phyloP scores from a whole-genome alignment of 768 basidiomycete species.

The Russula sp. region DNA sequence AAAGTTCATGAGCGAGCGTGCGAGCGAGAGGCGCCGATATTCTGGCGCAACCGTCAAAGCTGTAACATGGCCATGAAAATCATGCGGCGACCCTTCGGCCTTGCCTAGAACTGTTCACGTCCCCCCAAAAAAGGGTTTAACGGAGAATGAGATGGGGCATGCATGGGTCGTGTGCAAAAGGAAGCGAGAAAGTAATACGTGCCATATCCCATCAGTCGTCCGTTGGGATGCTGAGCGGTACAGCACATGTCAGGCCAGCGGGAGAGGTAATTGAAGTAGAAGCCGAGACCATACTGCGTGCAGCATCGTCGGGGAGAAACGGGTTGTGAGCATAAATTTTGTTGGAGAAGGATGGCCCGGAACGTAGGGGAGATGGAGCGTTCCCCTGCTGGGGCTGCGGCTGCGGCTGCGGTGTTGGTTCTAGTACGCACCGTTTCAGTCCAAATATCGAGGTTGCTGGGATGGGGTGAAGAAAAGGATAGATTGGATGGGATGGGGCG shows the following conservation, averaged over 20 bases:
- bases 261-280: constrained; percentile 84
- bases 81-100: constrained; percentile 65
- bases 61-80: constrained; percentile 94
- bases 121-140: not conserved
- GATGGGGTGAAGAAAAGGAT: not conserved
- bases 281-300: constrained; percentile 72
- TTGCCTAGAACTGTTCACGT: constrained; percentile 74
- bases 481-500: not conserved
- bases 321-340: not conserved
- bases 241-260: constrained; percentile 91
- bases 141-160: constrained; percentile 5
- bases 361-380: too few species aligned
- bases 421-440: constrained; percentile 72
- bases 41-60: constrained; percentile 92
- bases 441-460: constrained; percentile 90
- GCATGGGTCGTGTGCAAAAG: not conserved
- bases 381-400: too few species aligned
- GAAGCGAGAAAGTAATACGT: constrained; percentile 26
- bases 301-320: too few species aligned
- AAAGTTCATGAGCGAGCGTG: constrained; percentile 75
- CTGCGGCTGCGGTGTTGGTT: too few species aligned
- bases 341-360: too few species aligned
- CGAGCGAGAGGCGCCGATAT: constrained; percentile 83
- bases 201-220: constrained; percentile 93
- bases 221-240: constrained; percentile 72